These are phyloP conservation scores for Scedosporium minutisporum DNA, from an alignment of 2,329 filamentous ascomycete species.

Conservation along the genomic window DNA sequence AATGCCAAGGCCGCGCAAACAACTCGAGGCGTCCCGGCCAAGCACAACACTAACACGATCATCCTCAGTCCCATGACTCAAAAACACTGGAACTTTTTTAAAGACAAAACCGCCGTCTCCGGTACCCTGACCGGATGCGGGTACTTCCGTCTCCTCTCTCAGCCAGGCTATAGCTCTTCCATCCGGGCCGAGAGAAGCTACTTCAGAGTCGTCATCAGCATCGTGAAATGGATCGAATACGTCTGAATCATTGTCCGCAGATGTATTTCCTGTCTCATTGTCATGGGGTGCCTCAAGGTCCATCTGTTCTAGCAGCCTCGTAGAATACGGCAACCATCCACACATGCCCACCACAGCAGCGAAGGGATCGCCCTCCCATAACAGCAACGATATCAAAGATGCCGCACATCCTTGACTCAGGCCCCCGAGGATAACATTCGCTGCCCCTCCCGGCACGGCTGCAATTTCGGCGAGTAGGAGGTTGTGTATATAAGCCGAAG, in stretches of 20 bases:
- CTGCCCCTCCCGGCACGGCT: constrained; percentile 21
- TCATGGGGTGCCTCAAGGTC: not conserved
- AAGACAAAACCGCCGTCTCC: not conserved
- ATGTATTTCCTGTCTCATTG: not conserved
- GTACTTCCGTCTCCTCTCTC: not conserved
- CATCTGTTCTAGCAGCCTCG: constrained; percentile 16
- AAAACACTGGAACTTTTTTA: constrained; percentile 25
- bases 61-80: constrained; percentile 35
- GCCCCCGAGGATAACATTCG: constrained; percentile 36
- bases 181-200: not conserved
- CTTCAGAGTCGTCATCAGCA: too few relatives aligned
- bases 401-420: constrained; percentile 46
- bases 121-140: not conserved
- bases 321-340: constrained; percentile 34
- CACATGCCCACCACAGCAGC: constrained; percentile 33
- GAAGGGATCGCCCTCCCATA: constrained; percentile 30
- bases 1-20: constrained; percentile 15
- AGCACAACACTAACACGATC: constrained; percentile 27
- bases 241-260: not conserved
- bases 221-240: too few relatives aligned
- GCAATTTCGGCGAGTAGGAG: constrained; percentile 26
- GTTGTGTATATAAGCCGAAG: constrained; percentile 26
- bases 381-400: constrained; percentile 28
- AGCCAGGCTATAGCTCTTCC: not conserved
- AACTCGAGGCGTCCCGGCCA: constrained; percentile 22